These are phyloP conservation scores for Fusarium verticillioides DNA, from an alignment of 2,329 filamentous ascomycete genomes.

Conservation along the genomic window DNA sequence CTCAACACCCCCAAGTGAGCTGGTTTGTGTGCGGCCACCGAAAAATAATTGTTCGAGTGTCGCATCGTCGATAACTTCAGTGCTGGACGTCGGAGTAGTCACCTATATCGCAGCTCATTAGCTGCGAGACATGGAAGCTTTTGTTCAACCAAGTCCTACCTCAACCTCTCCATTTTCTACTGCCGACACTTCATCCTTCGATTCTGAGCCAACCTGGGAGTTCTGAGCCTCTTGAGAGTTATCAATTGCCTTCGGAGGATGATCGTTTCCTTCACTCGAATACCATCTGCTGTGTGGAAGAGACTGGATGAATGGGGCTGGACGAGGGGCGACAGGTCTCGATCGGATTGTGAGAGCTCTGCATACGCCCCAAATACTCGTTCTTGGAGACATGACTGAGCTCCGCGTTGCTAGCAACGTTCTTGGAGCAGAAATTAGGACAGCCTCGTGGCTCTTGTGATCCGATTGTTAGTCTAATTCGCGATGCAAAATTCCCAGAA, in stretches of 20 bases:
- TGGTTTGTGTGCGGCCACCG: slow-evolving; percentile 49
- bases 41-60: slow-evolving; percentile 52
- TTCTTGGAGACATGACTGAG: slow-evolving; percentile 50
- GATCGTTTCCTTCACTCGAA: slow-evolving; percentile 48
- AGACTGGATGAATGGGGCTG: slow-evolving; percentile 37
- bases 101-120: slow-evolving; percentile 34
- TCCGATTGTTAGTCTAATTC: slow-evolving; percentile 34
- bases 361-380: slow-evolving; percentile 50
- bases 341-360: slow-evolving; percentile 48
- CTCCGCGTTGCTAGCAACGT: slow-evolving; percentile 45
- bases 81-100: slow-evolving; percentile 11
- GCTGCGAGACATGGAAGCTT: slow-evolving; percentile 13
- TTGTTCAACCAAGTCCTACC: slow-evolving; percentile 38
- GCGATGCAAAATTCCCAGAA: slow-evolving; percentile 43
- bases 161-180: slow-evolving; percentile 22
- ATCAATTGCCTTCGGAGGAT: slow-evolving; percentile 39
- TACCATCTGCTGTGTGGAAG: slow-evolving; percentile 44
- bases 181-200: slow-evolving; percentile 1
- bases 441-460: slow-evolving; percentile 41
- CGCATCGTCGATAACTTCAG: slow-evolving; percentile 49
- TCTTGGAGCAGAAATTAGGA: slow-evolving; percentile 39
- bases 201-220: slow-evolving; percentile 7
- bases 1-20: slow-evolving; percentile 47
- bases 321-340: slow-evolving; percentile 42
- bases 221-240: slow-evolving; percentile 24